These are phyloP conservation scores for Sporobolomyces roseus DNA, from an alignment of 768 basidiomycete genomes.

Conservation along the genomic window DNA sequence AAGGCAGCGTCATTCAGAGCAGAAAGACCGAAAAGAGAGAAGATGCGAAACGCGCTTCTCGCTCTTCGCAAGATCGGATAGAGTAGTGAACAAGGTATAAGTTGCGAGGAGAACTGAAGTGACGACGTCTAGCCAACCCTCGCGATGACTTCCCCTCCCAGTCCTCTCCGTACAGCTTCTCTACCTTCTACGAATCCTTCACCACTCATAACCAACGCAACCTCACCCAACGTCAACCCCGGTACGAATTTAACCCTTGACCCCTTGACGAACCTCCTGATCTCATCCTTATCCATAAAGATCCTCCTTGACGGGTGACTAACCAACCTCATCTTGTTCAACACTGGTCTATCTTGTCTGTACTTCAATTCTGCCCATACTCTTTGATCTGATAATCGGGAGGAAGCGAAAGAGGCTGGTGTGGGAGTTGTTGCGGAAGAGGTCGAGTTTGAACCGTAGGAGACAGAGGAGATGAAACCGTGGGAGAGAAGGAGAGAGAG, in stretches of 20 bases:
- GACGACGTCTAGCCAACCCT: slow-evolving; percentile 27
- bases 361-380: slow-evolving; percentile 96
- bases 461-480: slow-evolving; percentile 78
- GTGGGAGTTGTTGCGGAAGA: slow-evolving; percentile 9
- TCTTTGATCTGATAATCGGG: slow-evolving; percentile 63
- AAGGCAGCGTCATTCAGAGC: too few relatives aligned
- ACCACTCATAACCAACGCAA: slow-evolving; percentile 71
- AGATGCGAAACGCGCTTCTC: too few relatives aligned
- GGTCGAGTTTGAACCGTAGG: slow-evolving; percentile 60
- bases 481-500: slow-evolving; percentile 84
- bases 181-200: slow-evolving; percentile 88
- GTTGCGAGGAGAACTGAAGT: too few relatives aligned
- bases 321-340: slow-evolving; percentile 72
- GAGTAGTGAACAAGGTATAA: too few relatives aligned
- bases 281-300: slow-evolving; percentile 67
- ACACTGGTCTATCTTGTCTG: slow-evolving; percentile 79
- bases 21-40: too few relatives aligned
- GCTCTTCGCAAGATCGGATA: too few relatives aligned
- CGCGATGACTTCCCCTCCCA: slow-evolving; percentile 69
- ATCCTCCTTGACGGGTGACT: slow-evolving; percentile 78
- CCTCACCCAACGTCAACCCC: slow-evolving; percentile 86
- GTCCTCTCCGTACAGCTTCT: slow-evolving; percentile 73
- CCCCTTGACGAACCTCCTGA: slow-evolving; percentile 74
- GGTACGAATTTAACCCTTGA: slow-evolving; percentile 72
- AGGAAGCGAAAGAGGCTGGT: slow-evolving; percentile 56